A percentile compares a stretch with the other conserved stretches of the same genome.
Evolutionary conservation across 805 yeast genomes (phyloP).

Genomic region (Candida silvatica): DNA sequence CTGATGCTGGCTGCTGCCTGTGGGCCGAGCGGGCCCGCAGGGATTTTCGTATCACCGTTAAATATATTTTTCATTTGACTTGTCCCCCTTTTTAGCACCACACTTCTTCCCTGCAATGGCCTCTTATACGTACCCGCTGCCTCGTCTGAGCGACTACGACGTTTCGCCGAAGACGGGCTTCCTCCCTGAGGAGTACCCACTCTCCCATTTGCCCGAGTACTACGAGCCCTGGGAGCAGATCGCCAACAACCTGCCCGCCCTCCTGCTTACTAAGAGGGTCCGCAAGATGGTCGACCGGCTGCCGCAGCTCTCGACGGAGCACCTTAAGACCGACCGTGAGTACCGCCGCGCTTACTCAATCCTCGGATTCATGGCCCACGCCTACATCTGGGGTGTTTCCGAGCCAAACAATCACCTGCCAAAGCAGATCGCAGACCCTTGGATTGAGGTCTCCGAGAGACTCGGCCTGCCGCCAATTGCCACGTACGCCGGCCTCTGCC

Average conservation of each 20-base stretch:
- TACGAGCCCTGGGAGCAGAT: slow-evolving; percentile 75
- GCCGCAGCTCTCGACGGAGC: slow-evolving; percentile 44
- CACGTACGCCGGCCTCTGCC: slow-evolving; percentile 78
- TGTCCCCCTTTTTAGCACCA: not conserved
- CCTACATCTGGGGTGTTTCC: slow-evolving; percentile 81
- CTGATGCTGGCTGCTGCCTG: too few relatives aligned
- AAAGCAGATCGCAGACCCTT: slow-evolving; percentile 58
- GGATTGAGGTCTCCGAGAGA: slow-evolving; percentile 45
- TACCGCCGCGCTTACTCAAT: slow-evolving; percentile 75
- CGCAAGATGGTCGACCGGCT: slow-evolving; percentile 56
- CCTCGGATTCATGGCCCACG: slow-evolving; percentile 75
- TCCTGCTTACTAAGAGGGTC: slow-evolving; percentile 57
- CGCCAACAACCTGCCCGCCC: slow-evolving; percentile 59
- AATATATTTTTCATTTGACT: slow-evolving; percentile 1
- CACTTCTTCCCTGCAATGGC: slow-evolving; percentile 3
- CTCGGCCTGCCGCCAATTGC: slow-evolving; percentile 80
- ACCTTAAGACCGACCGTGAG: slow-evolving; percentile 38
- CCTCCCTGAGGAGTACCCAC: slow-evolving; percentile 62
- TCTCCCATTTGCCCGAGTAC: slow-evolving; percentile 44
- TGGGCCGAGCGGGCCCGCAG: too few relatives aligned
- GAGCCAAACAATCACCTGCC: slow-evolving; percentile 60
- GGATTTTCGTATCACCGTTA: too few relatives aligned
- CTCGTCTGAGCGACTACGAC: slow-evolving; percentile 55
- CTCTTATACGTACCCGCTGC: slow-evolving; percentile 30
- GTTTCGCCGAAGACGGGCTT: slow-evolving; percentile 70